Evolutionary conservation across 768 basidiomycete genomes (phyloP).

Genomic region (Tylopilus plumbeoviolaceoides): DNA sequence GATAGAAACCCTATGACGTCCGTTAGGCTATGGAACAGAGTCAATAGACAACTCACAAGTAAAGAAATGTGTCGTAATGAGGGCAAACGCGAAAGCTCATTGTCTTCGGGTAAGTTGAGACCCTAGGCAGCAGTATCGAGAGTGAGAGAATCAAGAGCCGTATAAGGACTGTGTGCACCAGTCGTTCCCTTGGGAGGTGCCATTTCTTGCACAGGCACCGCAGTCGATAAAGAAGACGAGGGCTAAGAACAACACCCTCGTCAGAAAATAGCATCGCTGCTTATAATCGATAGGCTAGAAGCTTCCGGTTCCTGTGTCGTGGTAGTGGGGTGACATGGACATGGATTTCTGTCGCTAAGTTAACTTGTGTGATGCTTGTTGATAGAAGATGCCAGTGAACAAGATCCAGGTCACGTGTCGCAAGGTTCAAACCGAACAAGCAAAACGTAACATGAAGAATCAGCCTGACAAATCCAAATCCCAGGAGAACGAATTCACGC

Average conservation of each 20-base stretch:
- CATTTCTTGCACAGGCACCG: slow-evolving; percentile 23
- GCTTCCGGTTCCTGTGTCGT: slow-evolving; percentile 3
- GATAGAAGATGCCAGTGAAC: too few relatives aligned
- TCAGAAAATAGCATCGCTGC: not conserved
- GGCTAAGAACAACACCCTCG: not conserved
- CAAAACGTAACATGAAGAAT: too few relatives aligned
- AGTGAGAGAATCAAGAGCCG: not conserved
- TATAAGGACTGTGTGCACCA: slow-evolving; percentile 27
- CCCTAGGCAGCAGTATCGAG: slow-evolving; percentile 11
- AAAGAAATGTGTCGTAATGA: slow-evolving; percentile 75
- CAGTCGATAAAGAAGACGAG: slow-evolving; percentile 4
- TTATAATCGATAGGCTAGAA: slow-evolving; percentile 13
- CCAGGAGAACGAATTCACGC: too few relatives aligned
- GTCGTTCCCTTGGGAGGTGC: slow-evolving; percentile 39
- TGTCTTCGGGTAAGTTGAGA: slow-evolving; percentile 41
- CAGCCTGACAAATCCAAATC: too few relatives aligned
- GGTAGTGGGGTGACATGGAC: too few relatives aligned
- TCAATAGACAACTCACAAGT: slow-evolving; percentile 43
- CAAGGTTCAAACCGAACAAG: too few relatives aligned
- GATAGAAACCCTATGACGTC: slow-evolving; percentile 41
- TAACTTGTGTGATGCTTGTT: too few relatives aligned
- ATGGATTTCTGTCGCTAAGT: too few relatives aligned
- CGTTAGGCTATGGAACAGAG: not conserved
- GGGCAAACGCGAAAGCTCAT: slow-evolving; percentile 57
- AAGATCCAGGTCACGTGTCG: too few relatives aligned